Evolutionary conservation across 805 yeast genomes (phyloP).

Genomic region (Monosporozyma servazzii): DNA sequence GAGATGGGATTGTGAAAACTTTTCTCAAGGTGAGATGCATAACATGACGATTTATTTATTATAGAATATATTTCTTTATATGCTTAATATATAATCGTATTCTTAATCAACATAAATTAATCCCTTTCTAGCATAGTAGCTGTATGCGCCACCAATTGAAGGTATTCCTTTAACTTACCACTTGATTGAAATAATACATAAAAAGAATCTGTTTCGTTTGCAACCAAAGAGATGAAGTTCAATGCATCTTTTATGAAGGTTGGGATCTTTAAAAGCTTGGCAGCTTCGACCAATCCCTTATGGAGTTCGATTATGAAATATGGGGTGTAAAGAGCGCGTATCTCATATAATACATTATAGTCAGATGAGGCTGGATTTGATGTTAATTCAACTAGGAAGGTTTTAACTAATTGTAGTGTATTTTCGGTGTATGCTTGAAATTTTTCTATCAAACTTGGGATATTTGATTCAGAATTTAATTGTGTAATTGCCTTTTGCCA

Average conservation of each 20-base stretch:
- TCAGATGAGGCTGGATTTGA: conserved; percentile 27
- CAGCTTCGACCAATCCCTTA: conserved; percentile 42
- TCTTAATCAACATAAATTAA: neutral
- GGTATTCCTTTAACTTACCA: conserved; percentile 47
- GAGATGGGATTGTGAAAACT: too few relatives aligned
- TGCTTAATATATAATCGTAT: neutral
- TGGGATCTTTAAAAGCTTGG: conserved; percentile 27
- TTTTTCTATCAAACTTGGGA: conserved; percentile 27
- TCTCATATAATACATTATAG: conserved; percentile 36
- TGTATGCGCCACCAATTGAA: conserved; percentile 44
- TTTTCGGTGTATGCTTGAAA: conserved; percentile 22
- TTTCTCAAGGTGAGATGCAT: neutral
- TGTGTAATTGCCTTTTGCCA: conserved; percentile 35
- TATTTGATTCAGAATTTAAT: conserved; percentile 22
- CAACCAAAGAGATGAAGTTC: conserved; percentile 51
- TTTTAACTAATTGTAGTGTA: conserved; percentile 22
- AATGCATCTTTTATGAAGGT: conserved; percentile 49
- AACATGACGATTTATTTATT: neutral
- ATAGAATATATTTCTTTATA: neutral
- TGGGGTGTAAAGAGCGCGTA: conserved; percentile 67
- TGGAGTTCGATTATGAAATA: conserved; percentile 58
- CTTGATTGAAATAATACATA: conserved; percentile 52
- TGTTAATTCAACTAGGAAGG: conserved; percentile 28
- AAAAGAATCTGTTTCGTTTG: conserved; percentile 54
- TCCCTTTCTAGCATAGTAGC: conserved; percentile 31